Evolutionary conservation across 2,329 filamentous ascomycete genomes (phyloP).

Genomic region (Aspergillus candidus): DNA sequence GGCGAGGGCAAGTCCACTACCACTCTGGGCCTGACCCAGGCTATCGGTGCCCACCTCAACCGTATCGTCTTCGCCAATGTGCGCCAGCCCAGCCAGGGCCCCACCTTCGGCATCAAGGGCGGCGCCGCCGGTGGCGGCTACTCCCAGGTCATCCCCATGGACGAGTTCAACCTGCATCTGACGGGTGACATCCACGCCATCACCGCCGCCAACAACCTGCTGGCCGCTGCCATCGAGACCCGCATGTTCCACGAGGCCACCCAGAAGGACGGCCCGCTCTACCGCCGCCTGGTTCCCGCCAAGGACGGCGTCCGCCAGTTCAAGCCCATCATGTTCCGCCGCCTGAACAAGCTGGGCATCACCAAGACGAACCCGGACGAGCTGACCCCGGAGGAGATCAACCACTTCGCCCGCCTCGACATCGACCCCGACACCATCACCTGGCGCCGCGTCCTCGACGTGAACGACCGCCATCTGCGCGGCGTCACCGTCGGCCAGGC

Average conservation of each 20-base stretch:
- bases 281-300: slow-evolving; percentile 75
- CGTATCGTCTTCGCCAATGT: slow-evolving; percentile 94
- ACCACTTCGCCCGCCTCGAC: slow-evolving; percentile 83
- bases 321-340: slow-evolving; percentile 82
- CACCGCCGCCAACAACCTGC: slow-evolving; percentile 91
- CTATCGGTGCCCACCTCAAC: slow-evolving; percentile 79
- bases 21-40: slow-evolving; percentile 90
- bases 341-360: slow-evolving; percentile 92
- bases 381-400: slow-evolving; percentile 82
- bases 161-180: slow-evolving; percentile 97
- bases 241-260: slow-evolving; percentile 97
- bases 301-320: slow-evolving; percentile 90
- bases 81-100: slow-evolving; percentile 91
- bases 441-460: slow-evolving; percentile 91
- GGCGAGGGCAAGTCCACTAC: slow-evolving; percentile 98
- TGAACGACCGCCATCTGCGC: slow-evolving; percentile 91
- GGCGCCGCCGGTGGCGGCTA: slow-evolving; percentile 95
- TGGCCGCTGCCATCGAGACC: slow-evolving; percentile 94
- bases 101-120: slow-evolving; percentile 98
- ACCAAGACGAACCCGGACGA: slow-evolving; percentile 90
- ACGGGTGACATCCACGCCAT: slow-evolving; percentile 95
- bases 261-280: slow-evolving; percentile 83
- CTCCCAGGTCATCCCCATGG: slow-evolving; percentile 99
- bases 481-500: slow-evolving; percentile 84
- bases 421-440: slow-evolving; percentile 97